A percentile compares a stretch with the other conserved stretches of the same genome.
phyloP scores from a whole-genome alignment of 805 yeast species.

The Candida namnaoensis region DNA sequence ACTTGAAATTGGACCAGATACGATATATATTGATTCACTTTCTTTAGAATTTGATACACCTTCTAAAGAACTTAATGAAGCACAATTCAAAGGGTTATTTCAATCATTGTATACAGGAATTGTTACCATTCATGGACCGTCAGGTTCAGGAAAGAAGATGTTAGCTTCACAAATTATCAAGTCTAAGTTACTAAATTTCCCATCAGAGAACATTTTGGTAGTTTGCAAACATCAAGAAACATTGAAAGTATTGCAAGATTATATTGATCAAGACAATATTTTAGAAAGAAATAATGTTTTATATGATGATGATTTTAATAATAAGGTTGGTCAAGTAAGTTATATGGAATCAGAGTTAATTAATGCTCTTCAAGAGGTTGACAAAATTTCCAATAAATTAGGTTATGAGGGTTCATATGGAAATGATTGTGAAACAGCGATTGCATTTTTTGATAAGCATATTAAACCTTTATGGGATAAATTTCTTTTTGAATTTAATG shows the following conservation, averaged over 20 bases:
- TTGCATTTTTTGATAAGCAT: constrained; percentile 19
- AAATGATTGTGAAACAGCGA: constrained; percentile 27
- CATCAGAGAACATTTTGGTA: constrained; percentile 8
- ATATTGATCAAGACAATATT: neutral
- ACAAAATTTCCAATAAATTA: constrained; percentile 19
- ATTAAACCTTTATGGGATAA: constrained; percentile 6
- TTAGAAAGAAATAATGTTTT: neutral
- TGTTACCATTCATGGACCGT: constrained; percentile 38
- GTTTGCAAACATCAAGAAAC: constrained; percentile 3
- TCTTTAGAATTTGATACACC: too few species aligned
- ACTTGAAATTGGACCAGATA: neutral
- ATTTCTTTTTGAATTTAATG: too few species aligned
- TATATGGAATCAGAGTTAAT: constrained; percentile 6
- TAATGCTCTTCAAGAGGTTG: constrained; percentile 16
- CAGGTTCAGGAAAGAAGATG: constrained; percentile 43
- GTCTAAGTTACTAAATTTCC: constrained; percentile 11
- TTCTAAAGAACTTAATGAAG: neutral
- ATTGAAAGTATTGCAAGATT: neutral
- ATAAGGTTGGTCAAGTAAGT: neutral
- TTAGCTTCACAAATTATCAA: constrained; percentile 16
- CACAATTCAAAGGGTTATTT: constrained; percentile 18
- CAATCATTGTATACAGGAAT: constrained; percentile 27
- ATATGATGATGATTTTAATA: neutral
- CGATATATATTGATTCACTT: too few species aligned
- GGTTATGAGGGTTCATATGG: constrained; percentile 27